Percentiles rank a stretch among this genome's conserved stretches.
Conservation (phyloP, 495 filamentous ascomycete genomes). For the Polyplosphaeria fusca region DNA sequence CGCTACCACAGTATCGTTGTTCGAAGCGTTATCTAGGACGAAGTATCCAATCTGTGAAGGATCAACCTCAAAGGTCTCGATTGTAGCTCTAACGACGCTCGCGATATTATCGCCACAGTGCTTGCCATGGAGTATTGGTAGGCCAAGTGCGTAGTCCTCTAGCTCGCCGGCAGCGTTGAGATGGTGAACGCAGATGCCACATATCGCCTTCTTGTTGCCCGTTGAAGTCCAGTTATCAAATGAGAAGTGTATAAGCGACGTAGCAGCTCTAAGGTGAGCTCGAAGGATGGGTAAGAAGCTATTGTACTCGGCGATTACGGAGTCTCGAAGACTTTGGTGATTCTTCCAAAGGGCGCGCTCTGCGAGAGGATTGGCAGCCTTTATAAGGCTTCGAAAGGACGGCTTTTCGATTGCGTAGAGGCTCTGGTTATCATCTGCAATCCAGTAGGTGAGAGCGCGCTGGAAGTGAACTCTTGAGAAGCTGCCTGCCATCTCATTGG, state of each 20-base stretch:
- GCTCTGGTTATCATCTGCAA: background rate
- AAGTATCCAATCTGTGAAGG: slow-evolving; percentile 4
- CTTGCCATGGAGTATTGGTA: slow-evolving; percentile 1
- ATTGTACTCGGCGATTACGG: slow-evolving; percentile 3
- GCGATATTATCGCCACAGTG: slow-evolving; percentile 4
- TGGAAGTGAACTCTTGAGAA: background rate
- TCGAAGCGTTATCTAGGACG: slow-evolving; percentile 6
- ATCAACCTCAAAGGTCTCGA: slow-evolving; percentile 6
- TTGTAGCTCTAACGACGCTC: background rate
- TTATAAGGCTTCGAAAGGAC: background rate
- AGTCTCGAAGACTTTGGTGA: background rate
- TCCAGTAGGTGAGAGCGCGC: background rate
- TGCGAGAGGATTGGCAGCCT: background rate
- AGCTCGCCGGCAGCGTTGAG: background rate
- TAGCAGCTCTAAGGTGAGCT: background rate
- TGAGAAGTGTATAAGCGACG: background rate
- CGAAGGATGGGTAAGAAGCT: background rate
- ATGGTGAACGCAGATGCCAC: slow-evolving; percentile 1
- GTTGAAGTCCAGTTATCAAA: slow-evolving; percentile 12
- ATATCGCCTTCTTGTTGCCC: background rate
- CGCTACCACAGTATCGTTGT: slow-evolving; percentile 1
- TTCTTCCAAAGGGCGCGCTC: background rate
- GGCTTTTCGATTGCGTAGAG: background rate
- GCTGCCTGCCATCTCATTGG: background rate
- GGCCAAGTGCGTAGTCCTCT: slow-evolving; percentile 1